These are phyloP conservation scores for Camelina hispida DNA, from an alignment of 345 rosid species.

Conservation along the genomic window DNA sequence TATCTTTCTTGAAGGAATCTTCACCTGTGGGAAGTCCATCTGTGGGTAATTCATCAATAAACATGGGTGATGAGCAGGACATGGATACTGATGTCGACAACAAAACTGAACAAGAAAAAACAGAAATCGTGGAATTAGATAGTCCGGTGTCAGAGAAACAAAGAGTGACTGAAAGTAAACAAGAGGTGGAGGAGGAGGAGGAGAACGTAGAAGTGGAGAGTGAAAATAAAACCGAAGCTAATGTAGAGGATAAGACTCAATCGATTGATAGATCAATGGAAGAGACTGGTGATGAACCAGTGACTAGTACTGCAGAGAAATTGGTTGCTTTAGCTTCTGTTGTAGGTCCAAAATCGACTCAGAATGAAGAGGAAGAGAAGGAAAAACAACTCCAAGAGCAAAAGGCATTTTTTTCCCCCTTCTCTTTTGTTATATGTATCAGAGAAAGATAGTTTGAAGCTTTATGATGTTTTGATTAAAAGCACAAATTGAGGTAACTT, in stretches of 20 bases:
- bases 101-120: conserved; percentile 51
- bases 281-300: conserved; percentile 53
- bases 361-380: conserved; percentile 54
- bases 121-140: conserved; percentile 52
- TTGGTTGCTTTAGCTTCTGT: conserved; percentile 41
- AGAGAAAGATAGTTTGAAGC: conserved; percentile 6
- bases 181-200: conserved; percentile 52
- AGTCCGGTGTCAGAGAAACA: conserved; percentile 48
- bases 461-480: conserved; percentile 20
- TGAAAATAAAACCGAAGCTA: conserved; percentile 49
- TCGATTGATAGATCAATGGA: conserved; percentile 46
- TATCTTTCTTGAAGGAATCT: conserved; percentile 56
- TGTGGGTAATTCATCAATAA: conserved; percentile 72
- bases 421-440: background rate
- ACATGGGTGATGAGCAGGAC: conserved; percentile 69
- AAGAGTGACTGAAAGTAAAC: conserved; percentile 48
- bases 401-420: conserved; percentile 52
- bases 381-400: conserved; percentile 51
- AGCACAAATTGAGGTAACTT: background rate
- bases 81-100: conserved; percentile 68
- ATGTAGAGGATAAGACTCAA: conserved; percentile 49
- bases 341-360: conserved; percentile 44
- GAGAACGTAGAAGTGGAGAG: conserved; percentile 54
- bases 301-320: conserved; percentile 48
- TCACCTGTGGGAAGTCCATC: conserved; percentile 66